Conservation (phyloP, 2,329 filamentous ascomycete species). For the Fusarium sp. region DNA sequence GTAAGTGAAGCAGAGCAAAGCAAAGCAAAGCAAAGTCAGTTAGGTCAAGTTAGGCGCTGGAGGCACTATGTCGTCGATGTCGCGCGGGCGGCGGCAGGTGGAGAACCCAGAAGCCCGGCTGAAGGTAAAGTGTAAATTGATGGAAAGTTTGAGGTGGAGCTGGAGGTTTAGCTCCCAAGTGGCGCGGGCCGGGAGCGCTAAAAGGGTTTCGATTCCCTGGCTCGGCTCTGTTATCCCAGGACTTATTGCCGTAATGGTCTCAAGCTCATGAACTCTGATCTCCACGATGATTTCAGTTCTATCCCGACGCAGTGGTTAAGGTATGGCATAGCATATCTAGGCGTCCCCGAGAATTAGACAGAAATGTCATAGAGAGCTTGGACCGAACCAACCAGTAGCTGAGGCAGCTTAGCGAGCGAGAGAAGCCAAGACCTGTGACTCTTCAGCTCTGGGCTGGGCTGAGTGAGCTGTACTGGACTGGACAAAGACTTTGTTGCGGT, state of each 20-base stretch:
- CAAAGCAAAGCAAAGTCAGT: not conserved
- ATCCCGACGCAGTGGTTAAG: constrained; percentile 23
- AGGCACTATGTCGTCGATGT: constrained; percentile 19
- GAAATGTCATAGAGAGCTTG: not conserved
- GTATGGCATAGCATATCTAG: constrained; percentile 8
- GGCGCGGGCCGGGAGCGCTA: constrained; percentile 37
- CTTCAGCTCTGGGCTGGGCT: not conserved
- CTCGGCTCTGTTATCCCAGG: constrained; percentile 3
- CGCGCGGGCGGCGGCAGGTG: constrained; percentile 33
- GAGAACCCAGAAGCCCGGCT: constrained; percentile 35
- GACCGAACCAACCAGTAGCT: constrained; percentile 11
- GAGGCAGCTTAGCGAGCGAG: constrained; percentile 1
- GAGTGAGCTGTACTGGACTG: not conserved
- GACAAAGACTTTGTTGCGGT: constrained; percentile 1
- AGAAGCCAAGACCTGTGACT: not conserved
- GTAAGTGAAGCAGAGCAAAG: not conserved
- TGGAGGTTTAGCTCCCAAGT: constrained; percentile 29
- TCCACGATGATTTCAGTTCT: constrained; percentile 5
- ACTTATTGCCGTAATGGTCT: constrained; percentile 18
- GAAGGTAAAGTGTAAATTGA: constrained; percentile 37
- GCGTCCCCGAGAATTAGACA: constrained; percentile 2
- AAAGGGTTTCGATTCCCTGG: constrained; percentile 24
- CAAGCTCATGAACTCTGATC: constrained; percentile 6
- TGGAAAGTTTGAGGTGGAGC: constrained; percentile 11
- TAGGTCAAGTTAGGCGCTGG: not conserved